These are phyloP conservation scores for Pleurotus eryngii DNA, from an alignment of 768 basidiomycete genomes.

Conservation along the genomic window DNA sequence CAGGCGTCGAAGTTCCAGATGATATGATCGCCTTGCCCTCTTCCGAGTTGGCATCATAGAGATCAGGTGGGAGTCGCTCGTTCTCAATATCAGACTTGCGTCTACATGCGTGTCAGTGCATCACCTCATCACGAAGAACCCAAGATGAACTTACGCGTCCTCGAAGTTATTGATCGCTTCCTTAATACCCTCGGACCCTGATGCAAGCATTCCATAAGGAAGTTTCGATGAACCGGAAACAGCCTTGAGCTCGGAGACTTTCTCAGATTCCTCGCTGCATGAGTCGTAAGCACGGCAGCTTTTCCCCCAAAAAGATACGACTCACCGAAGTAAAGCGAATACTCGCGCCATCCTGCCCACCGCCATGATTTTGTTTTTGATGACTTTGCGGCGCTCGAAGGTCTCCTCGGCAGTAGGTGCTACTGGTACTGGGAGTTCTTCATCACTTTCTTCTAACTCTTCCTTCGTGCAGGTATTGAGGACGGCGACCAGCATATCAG, in stretches of 20 bases:
- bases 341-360: conserved; percentile 96
- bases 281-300: conserved; percentile 2
- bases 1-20: conserved; percentile 53
- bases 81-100: conserved; percentile 99
- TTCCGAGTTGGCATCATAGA: conserved; percentile 77
- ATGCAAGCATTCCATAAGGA: conserved; percentile 80
- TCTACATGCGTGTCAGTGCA: conserved; percentile 31
- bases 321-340: conserved; percentile 91
- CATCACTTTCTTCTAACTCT: conserved; percentile 86
- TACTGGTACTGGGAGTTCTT: conserved; percentile 40
- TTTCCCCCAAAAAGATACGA: too few relatives aligned
- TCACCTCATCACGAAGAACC: background rate
- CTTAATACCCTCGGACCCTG: conserved; percentile 92
- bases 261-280: conserved; percentile 92
- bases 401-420: conserved; percentile 44
- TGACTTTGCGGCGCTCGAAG: conserved; percentile 78
- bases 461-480: conserved; percentile 95
- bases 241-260: conserved; percentile 94
- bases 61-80: conserved; percentile 94
- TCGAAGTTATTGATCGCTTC: conserved; percentile 92
- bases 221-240: conserved; percentile 75
- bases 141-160: conserved; percentile 76
- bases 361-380: conserved; percentile 98
- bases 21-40: conserved; percentile 67
- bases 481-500: conserved; percentile 97